Evolutionary conservation across 495 filamentous ascomycete species (phyloP), one percentile per base, ranked within the genome.

Genomic region (Neurospora sp.): DNA sequence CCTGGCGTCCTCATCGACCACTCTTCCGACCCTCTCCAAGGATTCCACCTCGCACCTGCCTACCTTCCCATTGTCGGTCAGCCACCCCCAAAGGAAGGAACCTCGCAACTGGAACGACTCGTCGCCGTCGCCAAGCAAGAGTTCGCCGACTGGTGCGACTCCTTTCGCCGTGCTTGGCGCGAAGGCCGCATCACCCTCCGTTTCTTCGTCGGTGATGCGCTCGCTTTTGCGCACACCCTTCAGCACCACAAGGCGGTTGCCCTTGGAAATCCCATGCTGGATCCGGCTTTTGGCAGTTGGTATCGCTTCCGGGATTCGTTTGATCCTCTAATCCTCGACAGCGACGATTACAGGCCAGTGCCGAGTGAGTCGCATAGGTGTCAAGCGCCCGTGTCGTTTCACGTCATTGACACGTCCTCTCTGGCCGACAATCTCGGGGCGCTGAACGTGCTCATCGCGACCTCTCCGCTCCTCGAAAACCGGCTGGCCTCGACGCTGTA

Each of bases 401-500:
- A 79, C n/a, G 74, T 77, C n/a, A 77, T 81, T 70, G 79, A 81
- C 41, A 77, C 75, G 0, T 79, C 79, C 2, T 75, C 77, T 71
- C 66, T 79, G 20, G 38, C 70, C 9, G 76, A 81, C 37, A 53
- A 71, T 44, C 3, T 78, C 3, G 73, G 74, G 3, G 35, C 68
- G 3, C 42, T 81, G 39, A 81, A 81, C 46, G 16, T 81, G 41
- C 61, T 81, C 39, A 48, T 74, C 8, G 78, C 79, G 0, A 40
- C 75, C 8, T 68, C 74, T 11, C 76, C 79, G 3, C 46, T 81
- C 20, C 46, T 81, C n/a, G 75, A 77, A 18, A 10, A 38, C 5
- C 73, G 71, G 6, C 38, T 72, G 39, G 73, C 73, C n/a, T 76
- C 79, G 4, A 76, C 75, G 0, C 27, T 81, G 68, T 78, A 75